phyloP scores from a whole-genome alignment of 306 rosid species.

The Prunus davidiana region DNA sequence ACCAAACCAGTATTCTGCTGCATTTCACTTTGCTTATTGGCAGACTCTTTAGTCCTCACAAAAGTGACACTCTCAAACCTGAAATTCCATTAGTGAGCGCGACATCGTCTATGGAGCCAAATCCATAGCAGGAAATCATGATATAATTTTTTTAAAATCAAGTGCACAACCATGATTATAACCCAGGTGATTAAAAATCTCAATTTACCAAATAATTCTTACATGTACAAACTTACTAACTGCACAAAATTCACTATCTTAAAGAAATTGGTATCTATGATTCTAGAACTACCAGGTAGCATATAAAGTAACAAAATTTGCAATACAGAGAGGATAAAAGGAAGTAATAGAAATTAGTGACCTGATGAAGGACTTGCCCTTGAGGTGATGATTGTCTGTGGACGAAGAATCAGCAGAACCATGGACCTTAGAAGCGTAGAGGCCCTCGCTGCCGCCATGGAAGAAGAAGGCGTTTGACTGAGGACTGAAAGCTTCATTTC shows the following conservation, averaged over 20 bases:
- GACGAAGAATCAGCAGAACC: conserved; percentile 21
- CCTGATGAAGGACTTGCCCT: conserved; percentile 75
- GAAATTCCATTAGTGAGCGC: conserved; percentile 33
- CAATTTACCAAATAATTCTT: background rate
- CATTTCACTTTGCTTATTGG: conserved; percentile 45
- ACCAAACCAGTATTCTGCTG: conserved; percentile 76
- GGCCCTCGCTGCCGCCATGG: conserved; percentile 93
- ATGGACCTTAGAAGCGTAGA: conserved; percentile 53
- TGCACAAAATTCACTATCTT: background rate
- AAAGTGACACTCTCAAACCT: conserved; percentile 71
- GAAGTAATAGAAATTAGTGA: background rate
- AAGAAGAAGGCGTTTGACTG: conserved; percentile 90
- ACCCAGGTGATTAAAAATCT: background rate
- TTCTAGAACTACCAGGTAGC: background rate
- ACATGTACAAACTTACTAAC: background rate
- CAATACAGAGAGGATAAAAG: background rate
- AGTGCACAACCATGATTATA: background rate
- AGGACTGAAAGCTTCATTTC: conserved; percentile 52
- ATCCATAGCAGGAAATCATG: background rate
- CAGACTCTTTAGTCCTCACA: conserved; percentile 59
- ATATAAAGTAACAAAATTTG: background rate
- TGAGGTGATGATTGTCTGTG: conserved; percentile 35
- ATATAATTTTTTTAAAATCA: background rate
- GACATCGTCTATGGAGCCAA: conserved; percentile 9
- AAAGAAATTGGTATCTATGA: background rate